Evolutionary conservation across 305 asterid species (phyloP).

Genomic region (Ruellia speciosa): DNA sequence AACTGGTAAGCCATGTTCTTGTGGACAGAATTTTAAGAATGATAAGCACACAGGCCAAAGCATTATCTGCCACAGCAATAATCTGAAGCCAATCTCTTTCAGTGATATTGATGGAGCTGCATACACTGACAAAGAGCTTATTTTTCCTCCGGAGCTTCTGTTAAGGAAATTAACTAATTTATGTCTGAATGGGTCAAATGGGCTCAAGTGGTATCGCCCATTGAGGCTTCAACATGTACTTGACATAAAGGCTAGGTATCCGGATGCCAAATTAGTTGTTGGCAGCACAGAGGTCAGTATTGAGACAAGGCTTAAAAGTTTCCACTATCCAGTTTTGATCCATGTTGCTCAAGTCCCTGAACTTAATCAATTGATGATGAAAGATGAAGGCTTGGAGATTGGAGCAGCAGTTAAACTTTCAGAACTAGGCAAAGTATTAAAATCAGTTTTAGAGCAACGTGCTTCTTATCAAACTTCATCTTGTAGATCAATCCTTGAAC

Average conservation of each 20-base stretch:
- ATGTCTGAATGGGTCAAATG: constrained; percentile 53
- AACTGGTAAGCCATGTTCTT: constrained; percentile 91
- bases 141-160: constrained; percentile 84
- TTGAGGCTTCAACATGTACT: constrained; percentile 56
- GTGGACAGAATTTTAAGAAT: constrained; percentile 36
- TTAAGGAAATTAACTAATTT: constrained; percentile 46
- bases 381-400: constrained; percentile 74
- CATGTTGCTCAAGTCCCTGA: constrained; percentile 66
- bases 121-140: constrained; percentile 70
- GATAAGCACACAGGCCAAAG: constrained; percentile 26
- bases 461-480: constrained; percentile 59
- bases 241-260: constrained; percentile 55
- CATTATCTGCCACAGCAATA: constrained; percentile 23
- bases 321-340: constrained; percentile 64
- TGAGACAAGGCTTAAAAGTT: constrained; percentile 72
- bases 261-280: constrained; percentile 61
- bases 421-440: constrained; percentile 47
- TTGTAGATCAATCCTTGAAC: constrained; percentile 68
- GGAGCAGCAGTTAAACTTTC: constrained; percentile 88
- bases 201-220: constrained; percentile 82
- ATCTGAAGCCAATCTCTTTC: constrained; percentile 48
- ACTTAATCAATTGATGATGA: constrained; percentile 46
- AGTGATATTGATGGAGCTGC: constrained; percentile 63
- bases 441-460: constrained; percentile 36
- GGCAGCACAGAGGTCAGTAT: constrained; percentile 95